phyloP scores from a whole-genome alignment of 495 filamentous ascomycete species.

The Neurospora hispaniola region DNA sequence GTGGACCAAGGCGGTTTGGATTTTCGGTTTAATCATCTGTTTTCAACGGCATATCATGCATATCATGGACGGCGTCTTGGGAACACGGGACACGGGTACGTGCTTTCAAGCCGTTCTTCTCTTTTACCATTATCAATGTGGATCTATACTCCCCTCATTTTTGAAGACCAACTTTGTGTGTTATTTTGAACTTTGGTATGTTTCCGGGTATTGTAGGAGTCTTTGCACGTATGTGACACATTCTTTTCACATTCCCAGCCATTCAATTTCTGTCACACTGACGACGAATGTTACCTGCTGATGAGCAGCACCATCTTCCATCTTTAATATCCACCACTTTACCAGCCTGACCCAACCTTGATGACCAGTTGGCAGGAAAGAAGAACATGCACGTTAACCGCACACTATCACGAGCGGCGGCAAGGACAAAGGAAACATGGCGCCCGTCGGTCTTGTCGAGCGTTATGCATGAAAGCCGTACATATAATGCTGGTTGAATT shows the following conservation, averaged over 20 bases:
- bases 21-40: neutral
- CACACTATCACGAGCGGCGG: neutral
- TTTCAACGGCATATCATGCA: neutral
- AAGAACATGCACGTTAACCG: neutral
- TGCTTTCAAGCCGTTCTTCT: neutral
- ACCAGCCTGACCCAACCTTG: neutral
- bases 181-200: neutral
- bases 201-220: neutral
- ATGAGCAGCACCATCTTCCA: no score
- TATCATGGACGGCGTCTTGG: neutral
- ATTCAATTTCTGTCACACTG: no score
- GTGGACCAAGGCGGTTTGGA: neutral
- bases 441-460: neutral
- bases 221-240: neutral
- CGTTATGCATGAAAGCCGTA: neutral
- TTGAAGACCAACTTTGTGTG: neutral
- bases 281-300: no score
- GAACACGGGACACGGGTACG: neutral
- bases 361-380: neutral
- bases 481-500: neutral
- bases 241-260: neutral
- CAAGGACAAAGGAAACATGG: neutral
- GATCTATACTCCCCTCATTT: neutral
- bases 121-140: neutral
- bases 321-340: no score